Evolutionary conservation across 495 filamentous ascomycete genomes (phyloP).

Genomic region (Opeltia flavorubescens): DNA sequence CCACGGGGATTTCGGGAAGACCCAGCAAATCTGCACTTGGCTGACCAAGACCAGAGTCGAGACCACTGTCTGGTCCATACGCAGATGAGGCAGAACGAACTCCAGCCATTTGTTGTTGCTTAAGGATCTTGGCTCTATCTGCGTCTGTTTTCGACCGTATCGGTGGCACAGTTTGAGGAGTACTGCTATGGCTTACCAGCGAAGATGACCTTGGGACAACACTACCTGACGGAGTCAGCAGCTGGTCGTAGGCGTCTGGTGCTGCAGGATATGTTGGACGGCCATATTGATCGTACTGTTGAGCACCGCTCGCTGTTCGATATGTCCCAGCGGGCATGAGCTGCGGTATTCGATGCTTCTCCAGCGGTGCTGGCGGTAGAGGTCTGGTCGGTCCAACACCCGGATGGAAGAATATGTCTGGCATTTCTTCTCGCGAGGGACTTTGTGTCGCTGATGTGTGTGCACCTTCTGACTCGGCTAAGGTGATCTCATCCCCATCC

Average conservation of each 20-base stretch:
- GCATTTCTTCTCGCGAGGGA: conserved; percentile 49
- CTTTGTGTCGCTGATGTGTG: conserved; percentile 38
- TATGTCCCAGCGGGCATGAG: conserved; percentile 45
- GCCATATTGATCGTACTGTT: conserved; percentile 26
- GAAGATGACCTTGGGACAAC: conserved; percentile 76
- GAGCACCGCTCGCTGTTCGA: conserved; percentile 25
- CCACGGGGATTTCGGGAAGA: conserved; percentile 54
- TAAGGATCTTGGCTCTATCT: conserved; percentile 44
- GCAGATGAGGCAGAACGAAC: conserved; percentile 22
- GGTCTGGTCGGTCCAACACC: conserved; percentile 52
- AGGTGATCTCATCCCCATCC: conserved; percentile 67
- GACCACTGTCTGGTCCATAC: conserved; percentile 15
- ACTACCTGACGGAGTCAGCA: conserved; percentile 19
- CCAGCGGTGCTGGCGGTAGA: conserved; percentile 60
- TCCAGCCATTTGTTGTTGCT: conserved; percentile 33
- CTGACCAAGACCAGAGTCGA: conserved; percentile 32
- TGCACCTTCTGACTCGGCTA: conserved; percentile 36
- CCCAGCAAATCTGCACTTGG: conserved; percentile 44
- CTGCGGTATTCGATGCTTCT: conserved; percentile 30
- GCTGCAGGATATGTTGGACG: conserved; percentile 27
- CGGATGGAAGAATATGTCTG: conserved; percentile 90
- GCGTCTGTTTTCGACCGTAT: conserved; percentile 93
- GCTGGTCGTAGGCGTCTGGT: conserved; percentile 32
- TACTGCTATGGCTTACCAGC: conserved; percentile 63
- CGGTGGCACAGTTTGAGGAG: conserved; percentile 65